Evolutionary conservation across 202 grass and related monocot species (phyloP).

Genomic region (Schoenoplectus tabernaemontani): DNA sequence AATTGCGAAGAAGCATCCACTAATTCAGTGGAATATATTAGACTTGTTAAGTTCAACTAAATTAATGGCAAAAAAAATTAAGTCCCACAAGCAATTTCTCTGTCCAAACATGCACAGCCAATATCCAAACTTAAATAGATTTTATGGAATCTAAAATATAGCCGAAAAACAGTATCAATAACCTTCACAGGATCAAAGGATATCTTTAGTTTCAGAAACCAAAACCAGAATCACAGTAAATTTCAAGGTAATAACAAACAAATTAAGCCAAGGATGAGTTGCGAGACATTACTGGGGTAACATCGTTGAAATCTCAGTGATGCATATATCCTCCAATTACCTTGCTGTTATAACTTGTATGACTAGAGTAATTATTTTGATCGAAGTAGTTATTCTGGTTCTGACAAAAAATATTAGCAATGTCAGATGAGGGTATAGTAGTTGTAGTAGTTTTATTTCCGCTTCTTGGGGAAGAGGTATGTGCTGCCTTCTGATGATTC

Average conservation of each 20-base stretch:
- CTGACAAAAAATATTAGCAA: neutral
- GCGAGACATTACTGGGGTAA: neutral
- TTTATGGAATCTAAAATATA: too few species aligned
- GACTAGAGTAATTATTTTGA: neutral
- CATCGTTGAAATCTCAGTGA: neutral
- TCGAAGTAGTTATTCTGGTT: constrained; percentile 1
- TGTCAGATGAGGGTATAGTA: neutral
- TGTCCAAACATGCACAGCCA: too few species aligned
- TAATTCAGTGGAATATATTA: too few species aligned
- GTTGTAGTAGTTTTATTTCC: neutral
- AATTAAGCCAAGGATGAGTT: constrained; percentile 14
- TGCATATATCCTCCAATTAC: neutral
- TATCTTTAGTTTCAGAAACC: neutral
- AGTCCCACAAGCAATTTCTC: too few species aligned
- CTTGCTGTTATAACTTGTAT: neutral
- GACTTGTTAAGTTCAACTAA: too few species aligned
- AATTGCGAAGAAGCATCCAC: too few species aligned
- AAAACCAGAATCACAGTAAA: neutral
- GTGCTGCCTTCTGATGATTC: neutral
- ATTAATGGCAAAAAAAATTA: too few species aligned
- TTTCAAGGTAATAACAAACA: neutral
- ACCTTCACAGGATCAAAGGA: neutral
- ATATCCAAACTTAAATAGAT: neutral
- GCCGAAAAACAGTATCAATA: neutral
- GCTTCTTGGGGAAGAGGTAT: neutral